These are phyloP conservation scores for Smittium culicis DNA, from an alignment of 371 early-diverging fungal species.

Conservation along the genomic window DNA sequence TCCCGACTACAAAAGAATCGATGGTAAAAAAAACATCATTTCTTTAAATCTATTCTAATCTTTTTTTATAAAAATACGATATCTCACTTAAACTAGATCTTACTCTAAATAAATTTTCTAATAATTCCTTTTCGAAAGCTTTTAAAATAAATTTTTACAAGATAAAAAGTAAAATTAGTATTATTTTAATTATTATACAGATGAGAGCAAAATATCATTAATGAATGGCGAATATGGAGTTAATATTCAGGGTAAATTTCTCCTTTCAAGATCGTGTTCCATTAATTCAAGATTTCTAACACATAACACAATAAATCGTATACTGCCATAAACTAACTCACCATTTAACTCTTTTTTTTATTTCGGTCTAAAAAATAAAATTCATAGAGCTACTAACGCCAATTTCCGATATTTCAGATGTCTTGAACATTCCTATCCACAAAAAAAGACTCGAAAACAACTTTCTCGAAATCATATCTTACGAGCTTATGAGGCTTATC, in stretches of 20 bases:
- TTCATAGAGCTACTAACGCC: conserved; percentile 1
- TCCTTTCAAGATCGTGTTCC: neutral
- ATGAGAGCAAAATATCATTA: neutral
- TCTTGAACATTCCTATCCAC: neutral
- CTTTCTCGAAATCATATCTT: neutral
- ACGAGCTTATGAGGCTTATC: conserved; percentile 8
- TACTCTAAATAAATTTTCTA: no score
- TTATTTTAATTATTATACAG: no score
- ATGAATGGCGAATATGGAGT: neutral
- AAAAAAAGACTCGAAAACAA: conserved; percentile 3
- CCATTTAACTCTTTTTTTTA: no score
- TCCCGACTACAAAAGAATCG: neutral
- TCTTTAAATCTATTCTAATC: neutral
- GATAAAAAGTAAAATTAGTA: no score
- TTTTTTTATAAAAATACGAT: neutral
- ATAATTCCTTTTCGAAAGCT: no score
- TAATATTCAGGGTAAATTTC: neutral
- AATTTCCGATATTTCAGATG: neutral
- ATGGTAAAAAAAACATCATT: neutral
- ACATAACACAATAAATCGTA: no score
- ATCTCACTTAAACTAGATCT: no score
- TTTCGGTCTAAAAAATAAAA: neutral
- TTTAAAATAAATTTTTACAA: no score
- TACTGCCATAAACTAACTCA: no score
- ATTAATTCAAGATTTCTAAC: no score